Evolutionary conservation across 495 filamentous ascomycete genomes (phyloP).

Genomic region (Trichoderma virens): DNA sequence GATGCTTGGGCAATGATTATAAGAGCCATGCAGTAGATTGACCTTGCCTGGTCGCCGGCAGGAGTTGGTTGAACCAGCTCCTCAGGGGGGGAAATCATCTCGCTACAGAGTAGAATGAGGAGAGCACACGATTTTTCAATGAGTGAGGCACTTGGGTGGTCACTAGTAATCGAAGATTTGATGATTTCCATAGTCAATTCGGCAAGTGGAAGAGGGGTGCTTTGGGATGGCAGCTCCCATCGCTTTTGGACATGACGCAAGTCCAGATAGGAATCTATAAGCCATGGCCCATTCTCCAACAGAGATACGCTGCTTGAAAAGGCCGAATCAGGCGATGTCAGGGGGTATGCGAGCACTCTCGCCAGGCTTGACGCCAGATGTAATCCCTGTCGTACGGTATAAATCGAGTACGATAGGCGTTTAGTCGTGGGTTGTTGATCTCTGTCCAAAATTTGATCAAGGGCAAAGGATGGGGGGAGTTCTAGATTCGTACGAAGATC

Average conservation of each 20-base stretch:
- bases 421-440: neutral
- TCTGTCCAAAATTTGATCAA: constrained; percentile 1
- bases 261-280: constrained; percentile 18
- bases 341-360: constrained; percentile 2
- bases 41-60: constrained; percentile 2
- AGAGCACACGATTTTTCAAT: neutral
- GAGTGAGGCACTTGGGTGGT: neutral
- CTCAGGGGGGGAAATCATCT: constrained; percentile 2
- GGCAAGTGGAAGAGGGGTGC: neutral
- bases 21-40: constrained; percentile 3
- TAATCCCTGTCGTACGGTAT: neutral
- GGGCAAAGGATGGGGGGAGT: neutral
- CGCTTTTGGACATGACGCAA: constrained; percentile 15
- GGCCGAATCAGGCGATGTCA: constrained; percentile 2
- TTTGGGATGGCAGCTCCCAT: constrained; percentile 7
- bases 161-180: neutral
- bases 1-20: neutral
- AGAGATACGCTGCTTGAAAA: neutral
- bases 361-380: neutral
- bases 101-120: constrained; percentile 9
- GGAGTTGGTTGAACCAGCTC: neutral
- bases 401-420: neutral
- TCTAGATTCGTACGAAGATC: neutral
- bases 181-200: constrained; percentile 2
- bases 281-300: constrained; percentile 17